Base-by-base conservation (phyloP, 805 yeast species). In the Lipomyces kockii region DNA sequence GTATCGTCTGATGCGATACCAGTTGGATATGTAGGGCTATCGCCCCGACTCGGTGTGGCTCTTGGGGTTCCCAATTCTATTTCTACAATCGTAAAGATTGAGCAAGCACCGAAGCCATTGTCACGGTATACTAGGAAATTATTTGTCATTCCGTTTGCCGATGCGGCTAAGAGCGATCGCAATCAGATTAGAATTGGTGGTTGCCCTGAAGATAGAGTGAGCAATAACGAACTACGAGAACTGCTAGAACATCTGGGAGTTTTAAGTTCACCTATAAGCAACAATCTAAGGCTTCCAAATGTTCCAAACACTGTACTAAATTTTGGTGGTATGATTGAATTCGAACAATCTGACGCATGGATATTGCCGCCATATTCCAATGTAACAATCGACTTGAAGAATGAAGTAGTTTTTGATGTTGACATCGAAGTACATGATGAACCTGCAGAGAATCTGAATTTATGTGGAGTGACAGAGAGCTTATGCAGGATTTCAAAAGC, bases 321-420 rank as follows among this genome's bases (percentile, higher is more conserved):
- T 79, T 61, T 54, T 54, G 95, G 96, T 14, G 93, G 89, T 0
- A 62, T 85, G 6, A 61, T 90, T 32, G 85, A 82, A 63, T 80
- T 88, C 71, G 85, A 83, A 61, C 79, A 78, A 58, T 66, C 75
- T 1, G 84, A 81, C 54, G 87, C 85, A 6, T 86, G 89, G 85
- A 64, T 83, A 5, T 70, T 76, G 11, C 80, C 83, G 0, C 66
- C 71, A 8, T 17, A 49, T 8, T 34, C 57, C 32, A 39, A 49
- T 7, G n/a, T 57, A 20, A 35, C 43, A 6, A 3, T 58, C 37
- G 78, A 78, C 53, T 20, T 64, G 43, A 61, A 34, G 27, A 53
- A 53, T 17, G 61, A 61, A 14, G 39, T 51, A n/a, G 32, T 34
- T 2, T 37, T 22, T 32, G 63, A 59, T 14, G 58, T 43, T 29